Base-by-base conservation (phyloP, 1,139 yeast species). In the Taphrina communis region DNA sequence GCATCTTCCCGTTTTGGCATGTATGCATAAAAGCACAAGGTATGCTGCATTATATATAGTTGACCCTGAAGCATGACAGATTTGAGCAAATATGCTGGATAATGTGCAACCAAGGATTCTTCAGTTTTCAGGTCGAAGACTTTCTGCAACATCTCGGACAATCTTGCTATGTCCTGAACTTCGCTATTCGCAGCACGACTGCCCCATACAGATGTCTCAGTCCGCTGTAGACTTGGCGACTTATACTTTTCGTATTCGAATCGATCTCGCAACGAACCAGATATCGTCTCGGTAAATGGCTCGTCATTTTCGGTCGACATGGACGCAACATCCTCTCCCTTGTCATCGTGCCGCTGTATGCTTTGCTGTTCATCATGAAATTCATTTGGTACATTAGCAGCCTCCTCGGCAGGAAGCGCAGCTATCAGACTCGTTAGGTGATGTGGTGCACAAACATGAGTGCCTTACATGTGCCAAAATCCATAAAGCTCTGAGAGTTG, bases 51-150 rank as follows among this genome's bases (percentile, higher is more conserved):
- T 48, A 93, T 78, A 74, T 89, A 89, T 17, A 91, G 77, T 74
- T 89, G 93, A 1, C 98, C 98, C 76, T 92, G 97, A 41, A 92
- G 79, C 48, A 93, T 79, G 0, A 93, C 95, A 74, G 90, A 96
- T 71, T 87, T 85, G 68, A 91, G 81, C 53, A 93, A 79, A 97
- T 97, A 93, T 44, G 92, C 86, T 6, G 88, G 84, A 74, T 82
- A 89, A 44, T 70, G 72, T 9, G 39, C 9, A 12, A 52, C 46
- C 36, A 58, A 46, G 5, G 21, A 36, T 7, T 63, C 61, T 12
- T 31, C 53, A 21, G 17, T 6, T 1, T n/a, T 11, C 19, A 58
- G 62, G 25, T 12, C 25, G 35, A 58, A 58, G 19, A 58, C 62
- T 17, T 31, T 21, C 19, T 31, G 53, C 19, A 58, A 25, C 31